Evolutionary conservation across 345 rosid species (phyloP), one percentile per base, ranked within the genome.

Genomic region (Populus simonii): DNA sequence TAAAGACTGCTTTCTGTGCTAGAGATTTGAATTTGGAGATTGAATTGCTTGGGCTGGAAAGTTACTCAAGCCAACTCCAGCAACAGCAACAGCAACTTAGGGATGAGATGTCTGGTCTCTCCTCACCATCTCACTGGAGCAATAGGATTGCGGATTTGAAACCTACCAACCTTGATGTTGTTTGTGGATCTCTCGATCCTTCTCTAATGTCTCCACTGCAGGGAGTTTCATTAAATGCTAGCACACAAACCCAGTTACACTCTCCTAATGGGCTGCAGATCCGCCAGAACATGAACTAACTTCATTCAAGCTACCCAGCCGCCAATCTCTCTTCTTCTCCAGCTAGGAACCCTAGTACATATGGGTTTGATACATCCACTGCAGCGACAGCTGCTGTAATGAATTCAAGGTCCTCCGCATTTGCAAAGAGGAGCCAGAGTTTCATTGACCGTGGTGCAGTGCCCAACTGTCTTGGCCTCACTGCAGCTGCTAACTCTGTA

Each of bases 371-470:
- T 53, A 85, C 99, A 4, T 93, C 98, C 4, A 93, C 92, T 77
- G 96, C 97, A 4, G 97, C 90, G 76, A 97, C 97, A 41, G 89
- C 89, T 51, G 98, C 97, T 0, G 89, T 93, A 51, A 93, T 95
- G 99, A 93, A 93, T 25, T 91, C 98, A 0, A 93, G 99, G 83
- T 83, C 93, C 33, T 90, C 98, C 4, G 96, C 97, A 1, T 93
- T 95, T 83, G 86, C 96, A 0, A 91, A 91, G 82, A 86, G 99
- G 36, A 95, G 99, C 83, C 90, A 92, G 85, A 95, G 99, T 81
- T 93, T 95, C 62, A 84, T 93, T n/a, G 93, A 92, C 79, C 90
- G 90, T 1, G 91, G 92, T 20, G 82, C 86, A 43, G 81, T 59
- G 31, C 39, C 80, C 38, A 80, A 71, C 78, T 84, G 78, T 8